phyloP scores from a whole-genome alignment of 2,329 filamentous ascomycete genomes.

The Xylariaceae sp. region DNA sequence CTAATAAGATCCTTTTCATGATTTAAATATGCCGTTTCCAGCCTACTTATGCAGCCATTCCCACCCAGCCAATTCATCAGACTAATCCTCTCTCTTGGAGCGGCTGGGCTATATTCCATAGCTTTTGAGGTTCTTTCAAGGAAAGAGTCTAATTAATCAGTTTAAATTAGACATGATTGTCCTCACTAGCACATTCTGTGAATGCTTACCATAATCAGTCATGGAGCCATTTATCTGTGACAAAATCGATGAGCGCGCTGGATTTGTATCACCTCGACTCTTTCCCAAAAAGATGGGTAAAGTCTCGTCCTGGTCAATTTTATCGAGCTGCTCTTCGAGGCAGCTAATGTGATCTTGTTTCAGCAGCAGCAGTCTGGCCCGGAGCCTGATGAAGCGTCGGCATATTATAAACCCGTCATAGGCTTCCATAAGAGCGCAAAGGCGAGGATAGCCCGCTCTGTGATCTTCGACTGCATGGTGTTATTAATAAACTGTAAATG shows the following conservation, averaged over 20 bases:
- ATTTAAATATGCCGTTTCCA: conserved; percentile 9
- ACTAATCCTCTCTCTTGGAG: conserved; percentile 1
- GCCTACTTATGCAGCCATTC: conserved; percentile 7
- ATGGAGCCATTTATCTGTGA: conserved; percentile 7
- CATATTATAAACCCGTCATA: conserved; percentile 25
- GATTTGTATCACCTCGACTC: conserved; percentile 8
- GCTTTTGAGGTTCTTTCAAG: conserved; percentile 1
- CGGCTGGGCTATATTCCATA: neutral
- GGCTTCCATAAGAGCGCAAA: conserved; percentile 28
- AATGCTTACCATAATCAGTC: conserved; percentile 12
- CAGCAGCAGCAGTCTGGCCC: conserved; percentile 28
- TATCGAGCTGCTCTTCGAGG: conserved; percentile 27
- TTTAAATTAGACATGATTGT: no score
- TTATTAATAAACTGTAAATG: no score
- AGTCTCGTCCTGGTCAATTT: conserved; percentile 25
- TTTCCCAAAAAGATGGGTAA: conserved; percentile 5
- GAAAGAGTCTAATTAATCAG: conserved; percentile 6
- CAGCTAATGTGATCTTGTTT: conserved; percentile 30
- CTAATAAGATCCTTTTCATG: conserved; percentile 5
- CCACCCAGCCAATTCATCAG: conserved; percentile 11
- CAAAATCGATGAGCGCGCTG: conserved; percentile 1
- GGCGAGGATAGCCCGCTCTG: conserved; percentile 29
- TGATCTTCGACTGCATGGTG: conserved; percentile 28
- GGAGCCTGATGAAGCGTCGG: conserved; percentile 27
- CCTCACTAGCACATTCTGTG: no score